Percentiles rank a stretch among this genome's conserved stretches.
Conservation (phyloP, 495 filamentous ascomycete genomes). For the Xylona heveae region DNA sequence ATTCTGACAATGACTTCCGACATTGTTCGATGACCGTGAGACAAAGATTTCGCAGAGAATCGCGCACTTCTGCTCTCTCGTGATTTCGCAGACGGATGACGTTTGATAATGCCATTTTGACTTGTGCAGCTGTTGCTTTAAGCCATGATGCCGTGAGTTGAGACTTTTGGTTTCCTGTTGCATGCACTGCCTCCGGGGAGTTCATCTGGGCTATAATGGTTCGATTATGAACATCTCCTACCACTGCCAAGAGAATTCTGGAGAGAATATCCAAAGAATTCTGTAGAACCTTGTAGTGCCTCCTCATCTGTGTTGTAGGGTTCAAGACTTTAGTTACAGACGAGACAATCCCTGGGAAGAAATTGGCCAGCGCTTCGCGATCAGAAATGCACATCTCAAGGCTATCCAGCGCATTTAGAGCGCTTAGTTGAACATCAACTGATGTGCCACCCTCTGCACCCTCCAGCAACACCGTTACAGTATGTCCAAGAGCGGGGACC, state of each 20-base stretch:
- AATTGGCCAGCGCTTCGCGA: slow-evolving; percentile 49
- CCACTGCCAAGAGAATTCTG: slow-evolving; percentile 33
- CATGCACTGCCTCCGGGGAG: slow-evolving; percentile 12
- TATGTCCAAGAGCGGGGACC: slow-evolving; percentile 68
- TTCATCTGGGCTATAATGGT: slow-evolving; percentile 14
- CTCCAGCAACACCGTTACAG: slow-evolving; percentile 62
- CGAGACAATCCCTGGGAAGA: slow-evolving; percentile 79
- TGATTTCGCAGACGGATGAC: slow-evolving; percentile 61
- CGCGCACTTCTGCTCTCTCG: slow-evolving; percentile 45
- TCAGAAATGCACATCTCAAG: slow-evolving; percentile 43
- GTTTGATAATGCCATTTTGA: slow-evolving; percentile 67
- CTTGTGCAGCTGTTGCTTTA: slow-evolving; percentile 56
- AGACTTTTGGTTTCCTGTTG: slow-evolving; percentile 3
- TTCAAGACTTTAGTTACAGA: slow-evolving; percentile 54
- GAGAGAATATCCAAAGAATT: slow-evolving; percentile 36
- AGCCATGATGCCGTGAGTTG: slow-evolving; percentile 45
- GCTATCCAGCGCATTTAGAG: slow-evolving; percentile 38
- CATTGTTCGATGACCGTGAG: slow-evolving; percentile 56
- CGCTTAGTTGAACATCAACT: slow-evolving; percentile 40
- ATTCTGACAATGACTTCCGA: slow-evolving; percentile 45
- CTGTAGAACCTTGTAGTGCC: slow-evolving; percentile 41
- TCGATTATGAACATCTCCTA: slow-evolving; percentile 31
- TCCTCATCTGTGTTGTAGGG: slow-evolving; percentile 38
- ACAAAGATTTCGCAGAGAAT: slow-evolving; percentile 46
- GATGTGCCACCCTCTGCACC: slow-evolving; percentile 37